phyloP scores from a whole-genome alignment of 768 basidiomycete species.

The Amanita thiersii region DNA sequence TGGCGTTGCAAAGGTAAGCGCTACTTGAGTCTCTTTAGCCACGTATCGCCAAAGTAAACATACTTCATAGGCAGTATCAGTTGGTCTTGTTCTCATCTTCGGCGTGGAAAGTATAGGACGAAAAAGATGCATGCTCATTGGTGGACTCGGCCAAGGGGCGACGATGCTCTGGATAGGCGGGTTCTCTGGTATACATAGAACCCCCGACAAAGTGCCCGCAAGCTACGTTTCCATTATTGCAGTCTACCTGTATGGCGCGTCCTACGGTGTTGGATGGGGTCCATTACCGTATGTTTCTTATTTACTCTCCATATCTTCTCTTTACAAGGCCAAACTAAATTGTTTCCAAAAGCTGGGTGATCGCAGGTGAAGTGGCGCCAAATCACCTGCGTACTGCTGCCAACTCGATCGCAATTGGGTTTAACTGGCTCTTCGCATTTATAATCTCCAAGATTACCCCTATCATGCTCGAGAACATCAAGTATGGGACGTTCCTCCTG shows the following conservation, averaged over 20 bases:
- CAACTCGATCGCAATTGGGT: constrained; percentile 27
- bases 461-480: constrained; percentile 23
- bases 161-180: constrained; percentile 43
- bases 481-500: constrained; percentile 32
- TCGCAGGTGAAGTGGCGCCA: constrained; percentile 34
- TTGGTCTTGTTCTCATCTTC: constrained; percentile 29
- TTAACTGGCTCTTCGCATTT: constrained; percentile 40
- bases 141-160: constrained; percentile 38
- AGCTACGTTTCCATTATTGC: constrained; percentile 37
- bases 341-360: constrained; percentile 24
- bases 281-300: constrained; percentile 23
- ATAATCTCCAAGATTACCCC: constrained; percentile 37
- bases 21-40: background rate
- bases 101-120: constrained; percentile 42
- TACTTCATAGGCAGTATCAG: constrained; percentile 31
- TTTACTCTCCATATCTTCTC: background rate
- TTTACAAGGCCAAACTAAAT: background rate
- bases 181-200: constrained; percentile 27
- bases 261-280: constrained; percentile 36
- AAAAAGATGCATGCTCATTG: constrained; percentile 39
- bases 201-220: constrained; percentile 21
- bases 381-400: constrained; percentile 33
- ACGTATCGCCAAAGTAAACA: background rate
- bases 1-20: constrained; percentile 26
- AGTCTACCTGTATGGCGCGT: constrained; percentile 39